Conservation (phyloP, 1,284 basidiomycete species). For the Laetiporus sulphureus region DNA sequence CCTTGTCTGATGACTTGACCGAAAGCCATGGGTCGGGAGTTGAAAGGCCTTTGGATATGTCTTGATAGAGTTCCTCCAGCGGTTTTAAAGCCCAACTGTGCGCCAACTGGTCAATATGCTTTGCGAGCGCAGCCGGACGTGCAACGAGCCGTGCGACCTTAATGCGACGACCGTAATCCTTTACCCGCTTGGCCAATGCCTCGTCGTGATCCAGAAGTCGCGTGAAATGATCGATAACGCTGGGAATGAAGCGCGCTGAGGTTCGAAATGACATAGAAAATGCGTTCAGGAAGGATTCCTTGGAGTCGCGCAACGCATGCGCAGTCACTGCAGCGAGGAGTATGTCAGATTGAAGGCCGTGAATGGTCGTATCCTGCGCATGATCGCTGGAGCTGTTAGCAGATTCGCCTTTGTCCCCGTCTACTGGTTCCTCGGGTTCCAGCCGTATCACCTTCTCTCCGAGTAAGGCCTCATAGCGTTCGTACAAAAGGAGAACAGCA, state of each 20-base stretch:
- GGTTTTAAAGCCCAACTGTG: slow-evolving; percentile 21
- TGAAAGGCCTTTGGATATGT: slow-evolving; percentile 42
- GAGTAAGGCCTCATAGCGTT: slow-evolving; percentile 26
- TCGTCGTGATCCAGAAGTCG: slow-evolving; percentile 28
- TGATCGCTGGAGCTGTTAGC: background rate
- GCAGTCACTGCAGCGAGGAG: slow-evolving; percentile 52
- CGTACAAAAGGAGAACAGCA: slow-evolving; percentile 41
- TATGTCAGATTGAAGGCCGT: slow-evolving; percentile 26
- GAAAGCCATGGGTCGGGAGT: slow-evolving; percentile 42
- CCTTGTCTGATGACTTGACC: slow-evolving; percentile 28
- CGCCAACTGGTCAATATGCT: slow-evolving; percentile 41
- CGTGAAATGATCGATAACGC: slow-evolving; percentile 31
- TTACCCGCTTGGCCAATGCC: slow-evolving; percentile 31
- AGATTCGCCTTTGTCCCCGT: slow-evolving; percentile 9
- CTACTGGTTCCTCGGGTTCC: slow-evolving; percentile 5
- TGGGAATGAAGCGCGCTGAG: slow-evolving; percentile 29
- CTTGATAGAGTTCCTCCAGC: slow-evolving; percentile 41
- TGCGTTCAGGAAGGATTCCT: slow-evolving; percentile 52
- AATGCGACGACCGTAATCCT: slow-evolving; percentile 39
- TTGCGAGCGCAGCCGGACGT: slow-evolving; percentile 41
- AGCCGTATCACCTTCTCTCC: slow-evolving; percentile 5
- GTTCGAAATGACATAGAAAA: slow-evolving; percentile 35
- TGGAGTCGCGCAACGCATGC: slow-evolving; percentile 44
- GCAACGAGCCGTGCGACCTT: slow-evolving; percentile 43
- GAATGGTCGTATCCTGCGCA: background rate